Percentiles rank a stretch among this genome's conserved stretches.
These are phyloP conservation scores for Akanthomyces lecanii DNA, from an alignment of 2,329 filamentous ascomycete species.

Conservation along the genomic window DNA sequence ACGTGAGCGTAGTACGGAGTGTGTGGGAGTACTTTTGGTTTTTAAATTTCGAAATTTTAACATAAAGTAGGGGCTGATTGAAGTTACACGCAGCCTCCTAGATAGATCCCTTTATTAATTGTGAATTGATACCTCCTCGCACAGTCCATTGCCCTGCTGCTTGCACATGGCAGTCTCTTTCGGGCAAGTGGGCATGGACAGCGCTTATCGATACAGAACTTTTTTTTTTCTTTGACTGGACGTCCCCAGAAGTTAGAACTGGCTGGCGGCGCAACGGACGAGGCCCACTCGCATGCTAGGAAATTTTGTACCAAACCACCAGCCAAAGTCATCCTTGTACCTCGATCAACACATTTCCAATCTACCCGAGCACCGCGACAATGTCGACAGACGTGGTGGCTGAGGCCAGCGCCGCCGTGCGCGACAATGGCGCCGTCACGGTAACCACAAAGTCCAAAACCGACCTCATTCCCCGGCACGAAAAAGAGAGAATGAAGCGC, in stretches of 20 bases:
- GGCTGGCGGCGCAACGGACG: neutral
- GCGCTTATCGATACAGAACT: constrained; percentile 12
- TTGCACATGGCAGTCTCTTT: neutral
- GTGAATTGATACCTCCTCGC: neutral
- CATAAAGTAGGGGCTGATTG: no score
- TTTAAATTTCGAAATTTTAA: no score
- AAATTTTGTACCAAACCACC: neutral
- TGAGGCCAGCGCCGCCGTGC: constrained; percentile 32
- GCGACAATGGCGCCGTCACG: constrained; percentile 50
- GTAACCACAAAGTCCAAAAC: constrained; percentile 45
- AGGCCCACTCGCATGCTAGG: neutral
- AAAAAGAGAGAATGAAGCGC: constrained; percentile 48
- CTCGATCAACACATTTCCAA: neutral
- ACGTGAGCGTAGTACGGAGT: neutral
- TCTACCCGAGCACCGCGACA: neutral
- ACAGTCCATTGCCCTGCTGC: neutral
- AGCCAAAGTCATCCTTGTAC: neutral
- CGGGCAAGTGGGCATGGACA: constrained; percentile 8
- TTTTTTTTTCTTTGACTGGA: constrained; percentile 7
- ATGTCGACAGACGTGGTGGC: constrained; percentile 6
- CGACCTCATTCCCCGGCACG: constrained; percentile 48
- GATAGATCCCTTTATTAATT: neutral
- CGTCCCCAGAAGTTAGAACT: neutral
- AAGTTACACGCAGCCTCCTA: no score
- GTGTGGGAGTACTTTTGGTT: neutral